phyloP scores from a whole-genome alignment of 2,329 filamentous ascomycete species.

The Geoglossum cookeanum region DNA sequence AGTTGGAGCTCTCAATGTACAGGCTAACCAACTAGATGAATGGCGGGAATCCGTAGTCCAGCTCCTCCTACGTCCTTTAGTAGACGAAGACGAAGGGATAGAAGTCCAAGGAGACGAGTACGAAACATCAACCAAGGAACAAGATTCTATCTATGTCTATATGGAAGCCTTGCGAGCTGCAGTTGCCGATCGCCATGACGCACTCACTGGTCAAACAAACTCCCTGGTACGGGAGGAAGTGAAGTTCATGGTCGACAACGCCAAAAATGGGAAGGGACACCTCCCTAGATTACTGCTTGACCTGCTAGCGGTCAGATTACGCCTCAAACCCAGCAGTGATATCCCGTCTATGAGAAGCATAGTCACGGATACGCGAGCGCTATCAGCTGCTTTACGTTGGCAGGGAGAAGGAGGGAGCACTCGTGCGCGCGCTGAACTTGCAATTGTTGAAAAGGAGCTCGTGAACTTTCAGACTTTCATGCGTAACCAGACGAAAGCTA shows the following conservation, averaged over 20 bases:
- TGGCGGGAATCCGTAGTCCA: conserved; percentile 59
- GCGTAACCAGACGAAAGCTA: conserved; percentile 31
- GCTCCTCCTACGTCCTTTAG: conserved; percentile 51
- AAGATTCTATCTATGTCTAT: conserved; percentile 79
- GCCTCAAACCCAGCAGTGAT: conserved; percentile 25
- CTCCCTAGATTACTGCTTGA: conserved; percentile 43
- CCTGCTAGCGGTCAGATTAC: conserved; percentile 26
- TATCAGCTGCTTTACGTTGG: conserved; percentile 40
- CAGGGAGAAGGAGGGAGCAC: conserved; percentile 33
- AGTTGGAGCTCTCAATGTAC: conserved; percentile 46
- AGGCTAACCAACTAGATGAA: conserved; percentile 49
- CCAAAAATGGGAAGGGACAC: conserved; percentile 45
- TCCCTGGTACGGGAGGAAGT: conserved; percentile 56
- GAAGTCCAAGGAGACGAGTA: conserved; percentile 83
- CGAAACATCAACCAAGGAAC: conserved; percentile 64
- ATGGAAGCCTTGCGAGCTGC: conserved; percentile 58
- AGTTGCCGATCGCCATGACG: conserved; percentile 59
- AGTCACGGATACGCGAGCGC: conserved; percentile 47
- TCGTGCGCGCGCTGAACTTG: conserved; percentile 42
- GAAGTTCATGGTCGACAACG: conserved; percentile 38
- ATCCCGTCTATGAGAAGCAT: conserved; percentile 50
- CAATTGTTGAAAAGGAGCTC: conserved; percentile 45
- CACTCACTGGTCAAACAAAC: conserved; percentile 61
- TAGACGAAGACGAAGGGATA: conserved; percentile 60
- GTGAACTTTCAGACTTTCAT: conserved; percentile 34